Conservation (phyloP, 257 asterid genomes). For the Cruciata laevipes region DNA sequence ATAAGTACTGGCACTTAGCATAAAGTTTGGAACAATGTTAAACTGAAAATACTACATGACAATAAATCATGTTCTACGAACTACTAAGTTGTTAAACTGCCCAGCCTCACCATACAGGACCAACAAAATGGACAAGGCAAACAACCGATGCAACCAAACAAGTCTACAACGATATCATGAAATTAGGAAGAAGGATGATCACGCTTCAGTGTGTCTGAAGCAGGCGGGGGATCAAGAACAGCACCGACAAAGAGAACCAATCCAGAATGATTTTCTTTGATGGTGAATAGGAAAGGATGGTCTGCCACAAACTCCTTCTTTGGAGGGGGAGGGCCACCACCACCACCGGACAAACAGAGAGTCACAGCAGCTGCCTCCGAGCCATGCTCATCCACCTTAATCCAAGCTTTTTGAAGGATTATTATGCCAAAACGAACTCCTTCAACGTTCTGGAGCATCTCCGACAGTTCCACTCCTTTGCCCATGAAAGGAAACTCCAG, state of each 20-base stretch:
- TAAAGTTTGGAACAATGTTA: no score
- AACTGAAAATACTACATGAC: no score
- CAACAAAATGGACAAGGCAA: no score
- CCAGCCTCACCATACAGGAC: no score
- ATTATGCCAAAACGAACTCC: background rate
- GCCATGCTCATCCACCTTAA: background rate
- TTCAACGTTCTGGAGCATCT: background rate
- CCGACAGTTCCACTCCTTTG: background rate
- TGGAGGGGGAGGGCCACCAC: background rate
- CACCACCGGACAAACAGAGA: background rate
- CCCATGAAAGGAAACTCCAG: background rate
- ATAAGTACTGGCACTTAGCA: no score
- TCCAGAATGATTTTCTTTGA: background rate
- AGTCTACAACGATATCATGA: no score
- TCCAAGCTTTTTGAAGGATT: background rate
- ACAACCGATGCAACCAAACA: no score
- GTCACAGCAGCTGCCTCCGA: background rate
- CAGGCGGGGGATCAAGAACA: background rate
- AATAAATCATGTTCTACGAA: no score
- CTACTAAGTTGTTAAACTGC: no score
- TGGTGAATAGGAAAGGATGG: background rate
- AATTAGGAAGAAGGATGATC: no score
- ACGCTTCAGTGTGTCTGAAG: no score
- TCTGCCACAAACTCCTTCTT: background rate
- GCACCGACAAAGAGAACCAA: background rate